Base-by-base conservation (phyloP, 306 rosid species). In the Vigna angularis region DNA sequence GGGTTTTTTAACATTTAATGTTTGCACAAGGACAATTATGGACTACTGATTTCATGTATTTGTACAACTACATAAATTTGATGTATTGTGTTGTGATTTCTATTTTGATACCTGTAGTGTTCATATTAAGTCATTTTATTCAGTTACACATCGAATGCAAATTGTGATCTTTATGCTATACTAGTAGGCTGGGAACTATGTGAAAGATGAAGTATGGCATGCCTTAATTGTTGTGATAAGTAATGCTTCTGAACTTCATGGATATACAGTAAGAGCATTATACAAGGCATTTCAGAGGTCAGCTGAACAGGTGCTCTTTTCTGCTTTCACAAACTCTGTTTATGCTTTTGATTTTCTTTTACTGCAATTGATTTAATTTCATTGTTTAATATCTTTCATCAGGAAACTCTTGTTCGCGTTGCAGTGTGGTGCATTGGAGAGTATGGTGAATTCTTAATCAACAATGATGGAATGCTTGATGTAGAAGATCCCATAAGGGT, bases 161-260 rank as follows among this genome's bases (percentile, higher is more conserved):
- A 17, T 32, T 36, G 5, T 64, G 70, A 64, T 64, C 50, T 64
- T 44, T 64, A 64, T 38, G 28, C 70, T 64, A 64, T 64, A 22
- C 70, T 38, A 64, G 30, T 64, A 64, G 70, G 70, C 70, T 65
- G 70, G 51, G 26, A 65, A 65, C n/a, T 40, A 40, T 18, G 32
- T 65, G 20, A 65, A 65, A 40, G 70, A 40, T 40, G 70, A 65
- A 17, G 50, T 65, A 11, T 65, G 70, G 70, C 51, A 40, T 40
- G 70, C 52, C 51, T 65, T 65, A 18, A 38, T 65, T 65, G 51
- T 65, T 65, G 70, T 40, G 32, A 65, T 65, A 38, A 65, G 51
- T 51, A 65, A 65, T 65, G n/a, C 70, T 65, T 65, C 70, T 18
- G 70, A 65, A 30, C 70, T 65, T 17, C 70, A 65, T 65, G 70